Base-by-base conservation (phyloP, 371 early-diverging fungal species). In the Mucor sp. region DNA sequence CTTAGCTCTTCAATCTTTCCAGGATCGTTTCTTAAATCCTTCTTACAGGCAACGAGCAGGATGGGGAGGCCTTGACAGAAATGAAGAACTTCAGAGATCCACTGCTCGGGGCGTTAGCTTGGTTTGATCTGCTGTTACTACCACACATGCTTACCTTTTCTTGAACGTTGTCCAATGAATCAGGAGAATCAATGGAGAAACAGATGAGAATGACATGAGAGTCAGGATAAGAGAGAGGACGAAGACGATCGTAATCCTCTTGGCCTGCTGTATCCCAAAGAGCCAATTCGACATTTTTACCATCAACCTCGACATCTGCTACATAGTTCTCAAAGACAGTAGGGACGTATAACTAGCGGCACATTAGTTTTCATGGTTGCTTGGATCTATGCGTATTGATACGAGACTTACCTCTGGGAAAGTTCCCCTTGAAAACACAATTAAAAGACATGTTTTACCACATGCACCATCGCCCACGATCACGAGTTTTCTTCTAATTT, bases 381-480 rank as follows among this genome's bases (percentile, higher is more conserved):
- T 17, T 17, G 41, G 47, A 47, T 47, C 47, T 19, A 47, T 21
- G 21, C 11, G 47, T 44, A 19, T 21, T 21, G 21, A 41, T 17
- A 41, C 23, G 5, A 14, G 12, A 15, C 21, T 67, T 82, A 93
- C 95, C 87, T 92, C 91, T 63, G 98, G 97, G 87, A 98, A 99
- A 48, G 87, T 89, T 57, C 94, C 95, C 84, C 90, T 94, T 67
- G 94, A 91, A 72, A 94, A 97, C 71, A 95, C 95, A 74, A 97
- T 97, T 74, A 98, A 89, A 74, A 98, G 85, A 81, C 95, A 95
- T 23, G 98, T 99, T 86, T 99, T 99, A 76, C 98, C 99, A 75
- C 97, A 96, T 60, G 96, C 96, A 87, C 97, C 98, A 78, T 98
- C 98, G 58, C 99, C 99, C 48, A 98, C 97, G 77, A 96, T 94